phyloP scores from a whole-genome alignment of 1,284 basidiomycete genomes.

The Cerrena zonata region DNA sequence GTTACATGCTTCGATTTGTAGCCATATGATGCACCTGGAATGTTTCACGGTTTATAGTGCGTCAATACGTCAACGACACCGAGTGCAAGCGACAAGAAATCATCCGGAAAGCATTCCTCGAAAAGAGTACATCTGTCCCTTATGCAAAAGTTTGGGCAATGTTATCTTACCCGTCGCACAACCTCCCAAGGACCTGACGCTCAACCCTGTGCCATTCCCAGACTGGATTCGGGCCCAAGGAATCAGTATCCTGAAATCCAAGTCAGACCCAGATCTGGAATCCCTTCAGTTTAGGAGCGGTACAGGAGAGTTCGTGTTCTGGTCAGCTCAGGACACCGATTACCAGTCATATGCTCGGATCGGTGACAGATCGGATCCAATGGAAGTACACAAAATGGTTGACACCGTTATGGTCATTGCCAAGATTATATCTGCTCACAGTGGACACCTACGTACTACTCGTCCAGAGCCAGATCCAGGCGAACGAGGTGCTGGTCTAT shows the following conservation, averaged over 20 bases:
- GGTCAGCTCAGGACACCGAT: slow-evolving; percentile 71
- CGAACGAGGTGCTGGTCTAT: slow-evolving; percentile 73
- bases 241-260: slow-evolving; percentile 74
- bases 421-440: slow-evolving; percentile 68
- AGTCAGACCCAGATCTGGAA: slow-evolving; percentile 64
- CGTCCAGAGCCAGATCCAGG: slow-evolving; percentile 65
- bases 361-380: slow-evolving; percentile 42
- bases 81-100: slow-evolving; percentile 84
- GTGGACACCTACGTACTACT: slow-evolving; percentile 61
- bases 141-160: slow-evolving; percentile 98
- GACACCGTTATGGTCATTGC: slow-evolving; percentile 70
- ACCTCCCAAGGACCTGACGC: slow-evolving; percentile 34
- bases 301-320: slow-evolving; percentile 79
- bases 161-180: slow-evolving; percentile 79
- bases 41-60: slow-evolving; percentile 90
- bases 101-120: slow-evolving; percentile 91
- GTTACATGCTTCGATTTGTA: slow-evolving; percentile 85
- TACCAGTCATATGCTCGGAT: slow-evolving; percentile 54
- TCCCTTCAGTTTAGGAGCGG: slow-evolving; percentile 69
- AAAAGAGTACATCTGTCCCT: slow-evolving; percentile 92
- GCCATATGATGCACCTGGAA: slow-evolving; percentile 94
- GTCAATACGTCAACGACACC: slow-evolving; percentile 85
- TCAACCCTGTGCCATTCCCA: slow-evolving; percentile 58
- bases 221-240: slow-evolving; percentile 80
- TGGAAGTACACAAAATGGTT: slow-evolving; percentile 68